These are phyloP conservation scores for Sordaria brevicollis DNA, from an alignment of 495 filamentous ascomycete species.

Conservation along the genomic window DNA sequence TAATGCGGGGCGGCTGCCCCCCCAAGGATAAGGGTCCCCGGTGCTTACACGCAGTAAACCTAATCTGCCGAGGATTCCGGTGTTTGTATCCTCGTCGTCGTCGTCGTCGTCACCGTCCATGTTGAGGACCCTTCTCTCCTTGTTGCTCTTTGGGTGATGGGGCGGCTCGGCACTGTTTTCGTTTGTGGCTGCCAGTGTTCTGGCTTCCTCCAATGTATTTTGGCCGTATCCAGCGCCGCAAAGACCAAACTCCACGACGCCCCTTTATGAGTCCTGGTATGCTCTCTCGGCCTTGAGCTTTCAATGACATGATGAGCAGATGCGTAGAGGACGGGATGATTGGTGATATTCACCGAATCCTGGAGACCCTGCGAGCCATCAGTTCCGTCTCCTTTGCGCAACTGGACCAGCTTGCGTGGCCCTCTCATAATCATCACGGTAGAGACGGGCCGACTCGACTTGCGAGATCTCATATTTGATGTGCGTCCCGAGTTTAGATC, in stretches of 20 bases:
- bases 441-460: not conserved
- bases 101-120: not conserved
- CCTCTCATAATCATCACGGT: not conserved
- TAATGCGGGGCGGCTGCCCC: constrained; percentile 10
- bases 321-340: not conserved
- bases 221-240: not conserved
- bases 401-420: not conserved
- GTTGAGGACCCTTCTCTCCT: not conserved
- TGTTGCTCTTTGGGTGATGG: not conserved
- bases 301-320: not conserved
- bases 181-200: not conserved
- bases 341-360: not conserved
- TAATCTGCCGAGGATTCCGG: not conserved
- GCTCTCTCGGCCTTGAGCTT: not conserved
- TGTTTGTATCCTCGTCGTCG: not conserved
- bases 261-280: not conserved
- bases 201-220: not conserved
- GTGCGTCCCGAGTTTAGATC: not conserved
- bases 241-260: constrained; percentile 4
- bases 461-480: not conserved
- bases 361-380: not conserved
- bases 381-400: not conserved
- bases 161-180: not conserved
- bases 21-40: not conserved
- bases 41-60: not conserved